Evolutionary conservation across 179 eudicot species (phyloP).

Genomic region (Silene vulgaris): DNA sequence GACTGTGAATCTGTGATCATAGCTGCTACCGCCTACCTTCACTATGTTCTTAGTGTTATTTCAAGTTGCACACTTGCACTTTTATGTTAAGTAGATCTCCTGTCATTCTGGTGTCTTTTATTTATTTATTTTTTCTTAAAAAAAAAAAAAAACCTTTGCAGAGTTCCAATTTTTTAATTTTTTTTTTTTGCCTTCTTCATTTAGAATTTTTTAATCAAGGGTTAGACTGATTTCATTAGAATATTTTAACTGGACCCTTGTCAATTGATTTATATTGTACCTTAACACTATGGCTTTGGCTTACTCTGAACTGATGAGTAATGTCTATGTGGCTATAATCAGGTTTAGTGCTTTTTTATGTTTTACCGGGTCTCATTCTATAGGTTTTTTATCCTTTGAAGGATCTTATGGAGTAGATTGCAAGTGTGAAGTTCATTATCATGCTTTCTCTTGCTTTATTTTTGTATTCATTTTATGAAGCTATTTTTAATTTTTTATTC

Average conservation of each 20-base stretch:
- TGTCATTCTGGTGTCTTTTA: neutral
- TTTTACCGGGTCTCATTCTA: neutral
- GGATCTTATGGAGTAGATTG: neutral
- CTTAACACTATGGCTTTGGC: neutral
- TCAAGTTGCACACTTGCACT: neutral
- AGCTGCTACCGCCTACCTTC: conserved; percentile 4
- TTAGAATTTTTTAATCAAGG: neutral
- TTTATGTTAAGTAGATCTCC: neutral
- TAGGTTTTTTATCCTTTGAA: conserved; percentile 6
- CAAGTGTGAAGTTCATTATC: neutral
- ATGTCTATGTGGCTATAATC: neutral
- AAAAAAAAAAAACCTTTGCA: neutral
- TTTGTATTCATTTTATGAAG: neutral
- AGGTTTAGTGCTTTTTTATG: neutral
- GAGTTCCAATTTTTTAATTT: too few species aligned
- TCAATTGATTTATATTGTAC: neutral
- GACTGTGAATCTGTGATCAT: neutral
- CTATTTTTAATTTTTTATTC: neutral
- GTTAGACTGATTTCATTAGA: too few species aligned
- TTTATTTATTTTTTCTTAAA: too few species aligned
- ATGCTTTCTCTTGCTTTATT: conserved; percentile 5
- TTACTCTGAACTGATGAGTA: neutral
- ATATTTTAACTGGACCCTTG: neutral
- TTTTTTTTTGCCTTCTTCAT: neutral
- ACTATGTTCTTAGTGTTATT: neutral